phyloP scores from a whole-genome alignment of 345 rosid species.

The Turritis glabra region DNA sequence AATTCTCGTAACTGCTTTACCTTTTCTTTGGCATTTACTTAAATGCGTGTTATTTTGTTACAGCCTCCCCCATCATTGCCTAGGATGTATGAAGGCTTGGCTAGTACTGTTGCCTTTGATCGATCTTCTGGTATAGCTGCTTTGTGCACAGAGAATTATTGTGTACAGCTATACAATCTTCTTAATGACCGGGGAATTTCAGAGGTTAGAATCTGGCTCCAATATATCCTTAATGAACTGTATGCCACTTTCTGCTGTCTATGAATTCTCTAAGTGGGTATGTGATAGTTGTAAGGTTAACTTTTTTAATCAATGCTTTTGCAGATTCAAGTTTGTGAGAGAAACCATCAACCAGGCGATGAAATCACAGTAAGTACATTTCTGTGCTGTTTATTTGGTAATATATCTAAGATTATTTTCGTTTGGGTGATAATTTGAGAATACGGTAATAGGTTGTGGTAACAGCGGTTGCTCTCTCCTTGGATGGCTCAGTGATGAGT shows the following conservation, averaged over 20 bases:
- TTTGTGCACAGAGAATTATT: slow-evolving; percentile 69
- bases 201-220: slow-evolving; percentile 56
- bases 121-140: slow-evolving; percentile 72
- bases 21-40: slow-evolving; percentile 16
- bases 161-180: slow-evolving; percentile 84
- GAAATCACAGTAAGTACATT: slow-evolving; percentile 65
- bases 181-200: slow-evolving; percentile 76
- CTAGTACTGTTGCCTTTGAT: slow-evolving; percentile 66
- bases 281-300: not conserved
- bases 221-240: not conserved
- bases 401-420: not conserved
- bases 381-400: not conserved
- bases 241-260: slow-evolving; percentile 5
- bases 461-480: slow-evolving; percentile 74
- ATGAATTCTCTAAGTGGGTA: not conserved
- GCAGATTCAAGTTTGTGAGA: slow-evolving; percentile 44
- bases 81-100: slow-evolving; percentile 47
- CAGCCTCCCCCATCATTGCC: slow-evolving; percentile 80
- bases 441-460: slow-evolving; percentile 60
- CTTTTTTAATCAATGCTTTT: not conserved
- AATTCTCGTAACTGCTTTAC: slow-evolving; percentile 4
- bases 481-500: slow-evolving; percentile 78
- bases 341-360: slow-evolving; percentile 96
- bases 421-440: slow-evolving; percentile 19
- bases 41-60: slow-evolving; percentile 5